Percentiles rank a stretch among this genome's conserved stretches.
phyloP scores from a whole-genome alignment of 108 stramenopile species.

The Fragilariopsis cylindrus region DNA sequence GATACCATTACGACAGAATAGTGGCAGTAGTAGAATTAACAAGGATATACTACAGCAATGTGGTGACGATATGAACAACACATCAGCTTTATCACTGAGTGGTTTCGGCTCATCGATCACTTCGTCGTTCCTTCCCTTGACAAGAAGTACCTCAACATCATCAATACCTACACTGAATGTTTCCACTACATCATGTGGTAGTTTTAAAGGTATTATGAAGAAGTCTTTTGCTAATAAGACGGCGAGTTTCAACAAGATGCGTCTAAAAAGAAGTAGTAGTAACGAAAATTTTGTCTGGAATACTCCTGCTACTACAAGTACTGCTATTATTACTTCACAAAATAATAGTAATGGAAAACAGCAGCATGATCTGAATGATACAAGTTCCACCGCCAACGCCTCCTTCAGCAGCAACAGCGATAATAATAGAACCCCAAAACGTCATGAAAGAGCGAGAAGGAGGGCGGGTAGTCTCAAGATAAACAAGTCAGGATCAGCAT shows the following conservation, averaged over 20 bases:
- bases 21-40: background rate
- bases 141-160: background rate
- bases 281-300: conserved; percentile 8
- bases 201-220: background rate
- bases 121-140: background rate
- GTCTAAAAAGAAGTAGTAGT: background rate
- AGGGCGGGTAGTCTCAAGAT: background rate
- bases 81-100: background rate
- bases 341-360: background rate
- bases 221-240: background rate
- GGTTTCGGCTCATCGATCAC: background rate
- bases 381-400: no score
- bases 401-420: no score
- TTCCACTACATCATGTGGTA: no score
- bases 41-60: no score
- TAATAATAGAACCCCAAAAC: background rate
- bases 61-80: background rate
- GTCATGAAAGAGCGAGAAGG: background rate
- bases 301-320: background rate
- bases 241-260: background rate
- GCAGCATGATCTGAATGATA: no score
- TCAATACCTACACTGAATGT: background rate
- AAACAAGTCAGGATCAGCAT: background rate
- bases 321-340: background rate
- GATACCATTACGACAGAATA: background rate